A percentile compares a stretch with the other conserved stretches of the same genome.
Conservation (phyloP, 768 basidiomycete genomes). For the Psilocybe subaeruginosa region DNA sequence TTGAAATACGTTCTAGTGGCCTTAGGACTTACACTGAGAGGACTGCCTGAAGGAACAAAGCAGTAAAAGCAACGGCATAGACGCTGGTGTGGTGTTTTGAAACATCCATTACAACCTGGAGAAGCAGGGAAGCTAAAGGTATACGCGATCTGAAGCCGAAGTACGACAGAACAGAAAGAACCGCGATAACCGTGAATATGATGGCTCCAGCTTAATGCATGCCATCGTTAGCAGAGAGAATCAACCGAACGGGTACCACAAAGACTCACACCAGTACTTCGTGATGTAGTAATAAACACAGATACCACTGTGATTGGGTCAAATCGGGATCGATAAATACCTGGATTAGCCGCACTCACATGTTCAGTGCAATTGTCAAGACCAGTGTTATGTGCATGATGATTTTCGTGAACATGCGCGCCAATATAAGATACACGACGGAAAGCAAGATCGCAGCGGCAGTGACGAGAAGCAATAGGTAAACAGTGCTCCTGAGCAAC, state of each 20-base stretch:
- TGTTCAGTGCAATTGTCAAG: conserved; percentile 62
- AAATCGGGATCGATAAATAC: neutral
- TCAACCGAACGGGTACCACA: neutral
- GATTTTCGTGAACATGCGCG: conserved; percentile 69
- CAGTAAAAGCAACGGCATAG: conserved; percentile 73
- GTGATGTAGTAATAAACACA: conserved; percentile 78
- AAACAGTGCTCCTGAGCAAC: conserved; percentile 64
- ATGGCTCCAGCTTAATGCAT: conserved; percentile 68
- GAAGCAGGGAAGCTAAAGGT: conserved; percentile 74
- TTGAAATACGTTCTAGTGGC: neutral
- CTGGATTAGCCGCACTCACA: conserved; percentile 43
- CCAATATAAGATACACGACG: conserved; percentile 65
- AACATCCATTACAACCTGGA: conserved; percentile 85
- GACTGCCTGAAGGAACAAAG: conserved; percentile 72
- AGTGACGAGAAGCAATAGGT: conserved; percentile 75
- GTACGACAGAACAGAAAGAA: conserved; percentile 76
- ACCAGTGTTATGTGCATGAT: conserved; percentile 82
- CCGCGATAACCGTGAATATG: conserved; percentile 79
- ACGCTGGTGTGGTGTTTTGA: conserved; percentile 83
- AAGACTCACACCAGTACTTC: conserved; percentile 63
- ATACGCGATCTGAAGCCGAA: conserved; percentile 74
- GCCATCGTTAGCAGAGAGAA: neutral
- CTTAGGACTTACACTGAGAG: conserved; percentile 59
- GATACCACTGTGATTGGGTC: conserved; percentile 51
- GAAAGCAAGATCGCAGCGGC: conserved; percentile 72